phyloP scores from a whole-genome alignment of 1,284 basidiomycete genomes.

The Malassezia equina region DNA sequence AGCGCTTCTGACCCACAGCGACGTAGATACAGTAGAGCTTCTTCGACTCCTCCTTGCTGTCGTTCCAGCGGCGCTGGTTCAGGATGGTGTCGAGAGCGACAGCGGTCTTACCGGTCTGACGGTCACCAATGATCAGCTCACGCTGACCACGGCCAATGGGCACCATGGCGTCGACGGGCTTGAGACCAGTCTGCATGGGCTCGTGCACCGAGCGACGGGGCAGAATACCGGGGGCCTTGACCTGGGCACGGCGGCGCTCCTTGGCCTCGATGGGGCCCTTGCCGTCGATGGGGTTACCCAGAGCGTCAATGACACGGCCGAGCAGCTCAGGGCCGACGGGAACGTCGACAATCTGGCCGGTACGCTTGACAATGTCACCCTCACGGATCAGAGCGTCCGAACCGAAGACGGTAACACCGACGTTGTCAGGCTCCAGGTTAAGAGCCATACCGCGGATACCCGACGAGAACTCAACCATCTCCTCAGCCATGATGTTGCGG shows the following conservation, averaged over 20 bases:
- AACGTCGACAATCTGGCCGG: constrained; percentile 98
- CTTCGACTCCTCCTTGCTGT: constrained; percentile 86
- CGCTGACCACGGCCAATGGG: constrained; percentile 99
- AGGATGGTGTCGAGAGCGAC: constrained; percentile 99
- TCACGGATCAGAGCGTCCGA: constrained; percentile 99
- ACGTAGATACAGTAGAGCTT: constrained; percentile 99
- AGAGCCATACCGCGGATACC: constrained; percentile 84
- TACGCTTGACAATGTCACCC: constrained; percentile 99
- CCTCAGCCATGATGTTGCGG: constrained; percentile 76
- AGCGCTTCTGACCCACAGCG: constrained; percentile 97
- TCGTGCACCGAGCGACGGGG: constrained; percentile 99
- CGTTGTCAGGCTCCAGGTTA: constrained; percentile 99
- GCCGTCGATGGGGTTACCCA: constrained; percentile 98
- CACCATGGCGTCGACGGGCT: constrained; percentile 99
- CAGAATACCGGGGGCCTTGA: constrained; percentile 97
- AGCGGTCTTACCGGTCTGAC: constrained; percentile 98
- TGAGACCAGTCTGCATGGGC: constrained; percentile 99
- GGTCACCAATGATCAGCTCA: constrained; percentile 99
- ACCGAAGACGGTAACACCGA: constrained; percentile 99
- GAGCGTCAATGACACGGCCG: constrained; percentile 96
- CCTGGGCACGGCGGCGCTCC: constrained; percentile 86
- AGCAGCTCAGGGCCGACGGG: constrained; percentile 91
- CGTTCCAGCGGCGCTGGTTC: constrained; percentile 99
- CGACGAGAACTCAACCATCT: constrained; percentile 99
- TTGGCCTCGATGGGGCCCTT: constrained; percentile 90